Evolutionary conservation across 2,329 filamentous ascomycete genomes (phyloP).

Genomic region (Fusarium chlamydosporum): DNA sequence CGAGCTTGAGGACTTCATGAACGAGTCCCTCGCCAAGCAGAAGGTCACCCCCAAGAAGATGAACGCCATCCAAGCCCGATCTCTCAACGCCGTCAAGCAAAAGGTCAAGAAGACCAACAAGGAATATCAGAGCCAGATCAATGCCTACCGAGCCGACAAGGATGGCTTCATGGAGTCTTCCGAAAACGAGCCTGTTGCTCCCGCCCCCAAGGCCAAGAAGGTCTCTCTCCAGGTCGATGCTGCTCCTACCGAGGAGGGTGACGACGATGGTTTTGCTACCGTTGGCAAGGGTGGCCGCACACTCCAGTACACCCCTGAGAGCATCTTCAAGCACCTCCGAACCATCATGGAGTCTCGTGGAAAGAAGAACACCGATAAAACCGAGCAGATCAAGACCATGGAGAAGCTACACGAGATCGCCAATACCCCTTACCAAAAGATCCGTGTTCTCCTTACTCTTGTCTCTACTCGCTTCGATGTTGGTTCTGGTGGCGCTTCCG

Average conservation of each 20-base stretch:
- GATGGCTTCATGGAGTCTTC: constrained; percentile 90
- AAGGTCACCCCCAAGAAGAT: constrained; percentile 98
- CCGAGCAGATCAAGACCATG: constrained; percentile 97
- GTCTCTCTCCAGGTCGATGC: constrained; percentile 60
- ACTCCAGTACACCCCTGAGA: constrained; percentile 93
- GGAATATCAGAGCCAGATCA: constrained; percentile 89
- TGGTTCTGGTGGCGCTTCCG: constrained; percentile 79
- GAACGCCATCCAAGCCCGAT: constrained; percentile 95
- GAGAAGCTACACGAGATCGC: constrained; percentile 95
- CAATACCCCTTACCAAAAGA: constrained; percentile 90
- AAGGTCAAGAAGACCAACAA: constrained; percentile 99
- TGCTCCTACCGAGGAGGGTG: constrained; percentile 67
- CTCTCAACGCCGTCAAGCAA: constrained; percentile 96
- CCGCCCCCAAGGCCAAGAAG: constrained; percentile 64
- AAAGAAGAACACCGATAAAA: constrained; percentile 97
- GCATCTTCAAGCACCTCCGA: constrained; percentile 96
- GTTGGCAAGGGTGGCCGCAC: constrained; percentile 92
- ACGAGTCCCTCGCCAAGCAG: constrained; percentile 93
- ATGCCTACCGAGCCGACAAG: constrained; percentile 87
- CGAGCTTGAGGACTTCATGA: constrained; percentile 94
- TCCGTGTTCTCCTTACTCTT: constrained; percentile 90
- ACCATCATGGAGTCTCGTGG: constrained; percentile 95
- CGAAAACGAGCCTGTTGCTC: constrained; percentile 73
- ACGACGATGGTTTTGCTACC: constrained; percentile 89
- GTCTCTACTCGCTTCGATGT: constrained; percentile 96